phyloP scores from a whole-genome alignment of 129 eudicot species.

The Flaveria trinervia region DNA sequence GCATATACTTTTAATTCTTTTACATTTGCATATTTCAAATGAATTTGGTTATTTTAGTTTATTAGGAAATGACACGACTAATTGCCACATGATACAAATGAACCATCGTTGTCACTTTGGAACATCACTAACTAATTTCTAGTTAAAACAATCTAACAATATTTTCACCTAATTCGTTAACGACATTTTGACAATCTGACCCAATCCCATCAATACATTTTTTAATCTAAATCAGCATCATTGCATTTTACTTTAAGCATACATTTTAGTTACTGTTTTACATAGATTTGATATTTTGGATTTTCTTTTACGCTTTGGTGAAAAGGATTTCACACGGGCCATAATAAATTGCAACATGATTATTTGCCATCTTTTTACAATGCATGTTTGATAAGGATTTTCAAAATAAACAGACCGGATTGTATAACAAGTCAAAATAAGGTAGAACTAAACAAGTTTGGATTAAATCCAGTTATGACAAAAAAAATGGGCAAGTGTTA shows the following conservation, averaged over 20 bases:
- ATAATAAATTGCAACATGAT: no score
- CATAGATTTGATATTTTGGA: not conserved
- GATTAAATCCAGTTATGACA: no score
- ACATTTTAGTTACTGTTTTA: not conserved
- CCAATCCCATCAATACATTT: not conserved
- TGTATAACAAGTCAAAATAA: no score
- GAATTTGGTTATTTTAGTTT: not conserved
- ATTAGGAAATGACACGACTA: not conserved
- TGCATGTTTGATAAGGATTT: no score
- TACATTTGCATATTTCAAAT: not conserved
- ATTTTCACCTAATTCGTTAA: conserved; percentile 34
- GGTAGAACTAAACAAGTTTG: no score
- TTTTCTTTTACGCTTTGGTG: conserved; percentile 7
- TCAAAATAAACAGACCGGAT: no score
- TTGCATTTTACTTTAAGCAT: not conserved
- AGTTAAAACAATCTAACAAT: conserved; percentile 28
- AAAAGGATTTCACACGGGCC: not conserved
- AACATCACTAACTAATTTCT: conserved; percentile 35
- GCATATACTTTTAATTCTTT: no score
- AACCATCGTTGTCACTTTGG: conserved; percentile 33
- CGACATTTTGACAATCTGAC: conserved; percentile 32
- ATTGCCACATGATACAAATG: conserved; percentile 14
- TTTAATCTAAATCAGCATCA: not conserved
- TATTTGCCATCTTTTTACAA: no score
- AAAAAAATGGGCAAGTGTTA: no score